Base-by-base conservation (phyloP, 1,139 yeast genomes). In the Sugiyamaella paludigena region DNA sequence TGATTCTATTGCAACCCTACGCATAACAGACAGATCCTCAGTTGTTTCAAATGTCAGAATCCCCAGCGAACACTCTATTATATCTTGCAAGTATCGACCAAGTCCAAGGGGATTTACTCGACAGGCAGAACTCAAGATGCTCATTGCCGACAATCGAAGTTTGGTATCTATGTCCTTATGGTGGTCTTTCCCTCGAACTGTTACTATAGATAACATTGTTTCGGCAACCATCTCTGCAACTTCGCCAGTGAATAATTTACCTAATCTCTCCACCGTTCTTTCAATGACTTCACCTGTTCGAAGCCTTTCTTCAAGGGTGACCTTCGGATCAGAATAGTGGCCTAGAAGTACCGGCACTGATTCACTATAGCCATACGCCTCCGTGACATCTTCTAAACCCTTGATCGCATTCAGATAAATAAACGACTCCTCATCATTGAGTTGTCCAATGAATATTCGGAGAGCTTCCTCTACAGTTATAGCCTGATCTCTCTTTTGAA, bases 61-160 rank as follows among this genome's bases (percentile, higher is more conserved):
- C 2, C 95, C 95, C 38, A 87, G 64, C 0, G 87, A 81, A 61
- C 94, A 82, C 61, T 88, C 96, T 40, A 87, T 66, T 7, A 83
- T 76, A 50, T 83, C 84, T 1, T 66, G 67, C 27, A 88, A 66
- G 47, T 71, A 67, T 1, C 66, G 64, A 0, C 73, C 52, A 1
- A 87, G 61, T 0, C 85, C 87, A 2, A 71, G 54, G 0, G 88
- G 83, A 56, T 82, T 81, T 2, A 72, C 71, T 52, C 79, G 79
- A 60, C 89, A 79, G 31, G 85, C 50, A 1, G 56, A 49, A 16
- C 96, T 96, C 15, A 91, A 66, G 12, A 92, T 66, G 0, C 96
- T 87, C 81, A 89, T 77, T 0, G 96, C 81, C 0, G 97, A 89
- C 85, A 88, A 84, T 57, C 97, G 73, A 37, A 88, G 59, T 39